Evolutionary conservation across 139 green algal species (phyloP).

Genomic region (Micromonas commoda): DNA sequence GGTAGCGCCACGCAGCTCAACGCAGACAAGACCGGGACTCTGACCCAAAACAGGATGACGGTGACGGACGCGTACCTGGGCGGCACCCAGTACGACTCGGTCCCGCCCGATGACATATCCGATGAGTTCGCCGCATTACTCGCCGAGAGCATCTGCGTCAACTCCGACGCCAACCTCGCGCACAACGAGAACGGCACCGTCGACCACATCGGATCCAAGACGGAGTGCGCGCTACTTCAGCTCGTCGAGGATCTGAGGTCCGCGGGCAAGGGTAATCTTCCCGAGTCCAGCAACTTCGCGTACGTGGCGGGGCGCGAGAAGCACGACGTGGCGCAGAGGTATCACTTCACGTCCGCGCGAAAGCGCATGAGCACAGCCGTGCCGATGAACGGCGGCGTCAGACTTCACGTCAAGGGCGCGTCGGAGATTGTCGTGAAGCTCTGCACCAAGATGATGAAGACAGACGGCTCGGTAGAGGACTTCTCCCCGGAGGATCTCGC

Average conservation of each 20-base stretch:
- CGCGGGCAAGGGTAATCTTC: neutral
- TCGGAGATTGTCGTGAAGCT: constrained; percentile 83
- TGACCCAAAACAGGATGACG: constrained; percentile 98
- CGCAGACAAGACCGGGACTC: constrained; percentile 94
- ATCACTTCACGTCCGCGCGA: constrained; percentile 78
- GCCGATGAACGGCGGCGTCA: constrained; percentile 40
- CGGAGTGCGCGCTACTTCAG: constrained; percentile 25
- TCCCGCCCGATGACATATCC: constrained; percentile 3
- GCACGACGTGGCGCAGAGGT: constrained; percentile 29
- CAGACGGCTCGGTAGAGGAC: constrained; percentile 43
- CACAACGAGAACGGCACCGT: constrained; percentile 14
- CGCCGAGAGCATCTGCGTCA: constrained; percentile 61
- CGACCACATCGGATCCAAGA: constrained; percentile 19
- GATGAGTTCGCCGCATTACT: constrained; percentile 2
- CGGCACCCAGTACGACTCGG: constrained; percentile 47
- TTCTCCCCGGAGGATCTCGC: constrained; percentile 55
- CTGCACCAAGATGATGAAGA: constrained; percentile 55
- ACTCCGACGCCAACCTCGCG: constrained; percentile 78
- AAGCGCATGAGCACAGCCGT: constrained; percentile 79
- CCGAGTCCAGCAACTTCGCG: constrained; percentile 23
- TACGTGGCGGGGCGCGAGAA: constrained; percentile 40
- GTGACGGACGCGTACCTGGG: constrained; percentile 84
- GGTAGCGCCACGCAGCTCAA: constrained; percentile 95
- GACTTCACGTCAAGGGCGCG: constrained; percentile 92
- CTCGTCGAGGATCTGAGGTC: constrained; percentile 7